Evolutionary conservation across 23 red algal genomes (phyloP).

Genomic region (Porphyridium purpureum): DNA sequence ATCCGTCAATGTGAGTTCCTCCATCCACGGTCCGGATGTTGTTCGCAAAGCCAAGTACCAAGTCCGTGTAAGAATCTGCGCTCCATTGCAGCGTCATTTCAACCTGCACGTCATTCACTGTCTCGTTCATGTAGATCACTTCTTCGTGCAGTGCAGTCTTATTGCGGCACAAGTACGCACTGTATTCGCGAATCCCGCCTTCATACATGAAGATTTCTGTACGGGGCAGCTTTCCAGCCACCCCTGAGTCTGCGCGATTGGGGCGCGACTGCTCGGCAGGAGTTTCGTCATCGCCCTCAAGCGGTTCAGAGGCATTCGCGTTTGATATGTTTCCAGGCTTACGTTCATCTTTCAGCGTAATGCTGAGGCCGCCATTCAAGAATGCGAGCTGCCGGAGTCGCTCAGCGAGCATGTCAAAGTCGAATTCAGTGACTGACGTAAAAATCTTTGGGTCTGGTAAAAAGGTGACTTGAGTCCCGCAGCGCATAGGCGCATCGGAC

Average conservation of each 20-base stretch:
- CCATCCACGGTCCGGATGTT: slow-evolving; percentile 91
- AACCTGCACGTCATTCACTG: slow-evolving; percentile 30
- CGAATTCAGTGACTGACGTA: slow-evolving; percentile 35
- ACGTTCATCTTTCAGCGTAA: slow-evolving; percentile 37
- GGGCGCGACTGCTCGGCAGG: too few relatives aligned
- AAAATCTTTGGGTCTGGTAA: slow-evolving; percentile 73
- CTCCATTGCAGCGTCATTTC: slow-evolving; percentile 85
- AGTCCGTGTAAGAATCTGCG: slow-evolving; percentile 63
- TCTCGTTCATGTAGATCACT: slow-evolving; percentile 41
- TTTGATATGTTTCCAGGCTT: too few relatives aligned
- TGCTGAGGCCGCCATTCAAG: slow-evolving; percentile 83
- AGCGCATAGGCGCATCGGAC: not conserved
- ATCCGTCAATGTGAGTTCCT: slow-evolving; percentile 80
- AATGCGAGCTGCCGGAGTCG: slow-evolving; percentile 82
- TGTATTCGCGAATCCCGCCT: slow-evolving; percentile 86
- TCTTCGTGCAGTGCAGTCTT: slow-evolving; percentile 37
- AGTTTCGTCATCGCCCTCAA: too few relatives aligned
- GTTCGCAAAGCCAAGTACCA: slow-evolving; percentile 84
- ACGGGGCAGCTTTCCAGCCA: too few relatives aligned
- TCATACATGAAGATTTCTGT: too few relatives aligned
- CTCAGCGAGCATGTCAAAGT: slow-evolving; percentile 36
- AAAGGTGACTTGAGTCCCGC: slow-evolving; percentile 67
- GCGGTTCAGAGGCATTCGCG: too few relatives aligned
- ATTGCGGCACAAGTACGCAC: slow-evolving; percentile 19
- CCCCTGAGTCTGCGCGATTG: too few relatives aligned